Conservation (phyloP, 805 yeast genomes). For the Saccharomycopsis fermentans region DNA sequence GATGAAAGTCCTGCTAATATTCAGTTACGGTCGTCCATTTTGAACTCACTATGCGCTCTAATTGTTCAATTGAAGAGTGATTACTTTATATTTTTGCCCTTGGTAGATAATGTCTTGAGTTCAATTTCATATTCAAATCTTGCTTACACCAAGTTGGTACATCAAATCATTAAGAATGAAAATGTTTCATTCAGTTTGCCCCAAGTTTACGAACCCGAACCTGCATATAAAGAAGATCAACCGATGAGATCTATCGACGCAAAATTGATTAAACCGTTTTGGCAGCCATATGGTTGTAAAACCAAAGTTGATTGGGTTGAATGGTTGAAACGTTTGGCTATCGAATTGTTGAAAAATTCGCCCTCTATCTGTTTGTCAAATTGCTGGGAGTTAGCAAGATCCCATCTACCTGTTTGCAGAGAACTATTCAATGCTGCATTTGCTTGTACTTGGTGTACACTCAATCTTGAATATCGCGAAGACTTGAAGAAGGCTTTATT, state of each 20-base stretch:
- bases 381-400: constrained; percentile 80
- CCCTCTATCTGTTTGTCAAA: constrained; percentile 93
- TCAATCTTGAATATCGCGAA: constrained; percentile 81
- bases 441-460: constrained; percentile 90
- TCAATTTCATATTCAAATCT: constrained; percentile 58
- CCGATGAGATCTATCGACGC: constrained; percentile 34
- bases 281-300: constrained; percentile 86
- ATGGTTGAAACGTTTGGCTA: constrained; percentile 83
- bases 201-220: constrained; percentile 9
- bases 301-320: constrained; percentile 97
- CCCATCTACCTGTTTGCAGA: constrained; percentile 77
- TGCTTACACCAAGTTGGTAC: constrained; percentile 71
- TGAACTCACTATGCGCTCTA: constrained; percentile 72
- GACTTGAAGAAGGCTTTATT: constrained; percentile 80
- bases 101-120: constrained; percentile 56
- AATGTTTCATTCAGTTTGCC: constrained; percentile 30
- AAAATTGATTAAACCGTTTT: constrained; percentile 60
- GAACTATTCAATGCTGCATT: constrained; percentile 91
- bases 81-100: constrained; percentile 77
- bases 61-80: constrained; percentile 77
- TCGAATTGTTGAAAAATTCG: constrained; percentile 79
- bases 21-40: constrained; percentile 53
- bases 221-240: constrained; percentile 10
- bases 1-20: constrained; percentile 30
- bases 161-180: constrained; percentile 70